Base-by-base conservation (phyloP, 768 basidiomycete genomes). In the Rhodocollybia butyracea region DNA sequence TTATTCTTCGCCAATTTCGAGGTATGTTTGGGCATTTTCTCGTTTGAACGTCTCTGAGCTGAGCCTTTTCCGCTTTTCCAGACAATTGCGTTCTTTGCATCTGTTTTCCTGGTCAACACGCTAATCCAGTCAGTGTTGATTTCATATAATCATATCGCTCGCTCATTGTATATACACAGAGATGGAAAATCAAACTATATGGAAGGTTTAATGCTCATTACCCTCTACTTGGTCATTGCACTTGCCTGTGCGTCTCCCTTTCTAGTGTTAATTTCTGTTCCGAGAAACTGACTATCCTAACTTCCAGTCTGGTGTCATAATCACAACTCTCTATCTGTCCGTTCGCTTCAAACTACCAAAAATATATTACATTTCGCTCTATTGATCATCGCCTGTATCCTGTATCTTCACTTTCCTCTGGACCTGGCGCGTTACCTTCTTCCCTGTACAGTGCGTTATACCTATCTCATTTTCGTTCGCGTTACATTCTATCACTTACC, bases 121-220 rank as follows among this genome's bases (percentile, higher is more conserved):
- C 78, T 95, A 10, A 80, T 92, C 58, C 83, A 85, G 84, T 82
- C 57, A 43, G 83, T 77, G 34, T 10, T 39, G 13, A 29, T 48
- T 52, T 36, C 6, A 52, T 31, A 24, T 36, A 57, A 19, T 29
- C 4, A 10, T 15, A 3, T 45, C 27, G 48, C 29, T 22, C 29
- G 13, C 24, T 43, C 50, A 32, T 42, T 55, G n/a, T 39, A 34
- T 21, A 29, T 32, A 41, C 24, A n/a, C 45, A 82, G 85, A 72
- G 88, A 91, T 59, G 93, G 93, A 42, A 88, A 86, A 63, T 87
- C 89, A 15, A 94, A 95, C 64, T 94, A 92, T 65, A 89, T 96
- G 86, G 94, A 95, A 72, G 94, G 94, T 31, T 67, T 92, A 40
- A 89, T 94, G 90, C 71, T 83, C 32, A 59, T 82, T 32, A 78